Conservation (phyloP, 2,329 filamentous ascomycete species). For the Dactylellina haptotyla region DNA sequence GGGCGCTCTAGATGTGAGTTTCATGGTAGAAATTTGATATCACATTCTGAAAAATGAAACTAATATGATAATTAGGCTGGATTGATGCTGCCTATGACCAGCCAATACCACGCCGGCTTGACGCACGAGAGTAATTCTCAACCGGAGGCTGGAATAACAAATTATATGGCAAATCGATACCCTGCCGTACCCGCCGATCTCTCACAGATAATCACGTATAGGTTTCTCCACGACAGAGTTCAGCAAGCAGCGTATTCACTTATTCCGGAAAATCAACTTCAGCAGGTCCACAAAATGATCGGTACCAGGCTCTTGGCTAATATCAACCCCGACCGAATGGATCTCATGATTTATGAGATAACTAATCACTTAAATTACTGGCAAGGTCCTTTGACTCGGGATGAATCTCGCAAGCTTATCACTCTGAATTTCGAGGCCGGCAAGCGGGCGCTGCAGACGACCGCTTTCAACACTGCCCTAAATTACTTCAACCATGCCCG, state of each 20-base stretch:
- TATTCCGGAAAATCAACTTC: conserved; percentile 56
- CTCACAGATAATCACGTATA: conserved; percentile 56
- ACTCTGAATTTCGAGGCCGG: conserved; percentile 57
- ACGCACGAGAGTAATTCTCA: conserved; percentile 45
- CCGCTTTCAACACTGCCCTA: conserved; percentile 57
- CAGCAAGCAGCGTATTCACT: conserved; percentile 58
- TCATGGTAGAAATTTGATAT: conserved; percentile 2
- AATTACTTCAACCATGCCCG: conserved; percentile 57
- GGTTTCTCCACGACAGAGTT: conserved; percentile 58
- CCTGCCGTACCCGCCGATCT: conserved; percentile 46
- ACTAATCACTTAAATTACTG: conserved; percentile 59
- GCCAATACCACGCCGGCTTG: conserved; percentile 46
- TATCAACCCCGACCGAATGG: conserved; percentile 55
- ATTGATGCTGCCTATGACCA: conserved; percentile 56
- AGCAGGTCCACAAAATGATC: conserved; percentile 57
- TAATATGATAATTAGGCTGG: conserved; percentile 54
- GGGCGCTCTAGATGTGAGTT: conserved; percentile 57
- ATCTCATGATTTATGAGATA: conserved; percentile 58
- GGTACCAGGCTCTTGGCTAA: conserved; percentile 56
- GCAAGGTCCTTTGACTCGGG: conserved; percentile 56
- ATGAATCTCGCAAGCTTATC: conserved; percentile 56
- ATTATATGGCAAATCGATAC: conserved; percentile 50
- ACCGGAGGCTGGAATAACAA: conserved; percentile 39
- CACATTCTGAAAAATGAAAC: not conserved
- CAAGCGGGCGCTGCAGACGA: conserved; percentile 57